Evolutionary conservation across 345 rosid genomes (phyloP).

Genomic region (Arabis hirsuta): DNA sequence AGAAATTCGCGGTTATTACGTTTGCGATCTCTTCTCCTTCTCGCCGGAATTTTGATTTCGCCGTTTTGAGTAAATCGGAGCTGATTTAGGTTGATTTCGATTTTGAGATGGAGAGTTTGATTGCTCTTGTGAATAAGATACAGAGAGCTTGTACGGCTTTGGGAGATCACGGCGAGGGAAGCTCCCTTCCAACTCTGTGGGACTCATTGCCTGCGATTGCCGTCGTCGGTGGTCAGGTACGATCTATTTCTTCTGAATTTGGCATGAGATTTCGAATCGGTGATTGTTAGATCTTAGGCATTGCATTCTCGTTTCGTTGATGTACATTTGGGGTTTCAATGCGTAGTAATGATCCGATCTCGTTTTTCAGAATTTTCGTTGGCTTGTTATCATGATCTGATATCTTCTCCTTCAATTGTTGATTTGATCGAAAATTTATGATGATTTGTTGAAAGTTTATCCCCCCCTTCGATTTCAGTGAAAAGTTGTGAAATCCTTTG

Average conservation of each 20-base stretch:
- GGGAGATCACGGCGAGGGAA: conserved; percentile 96
- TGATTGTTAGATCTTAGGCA: conserved; percentile 24
- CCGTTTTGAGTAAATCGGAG: background rate
- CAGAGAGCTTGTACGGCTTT: conserved; percentile 96
- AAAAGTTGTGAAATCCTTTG: background rate
- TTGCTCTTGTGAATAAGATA: conserved; percentile 80
- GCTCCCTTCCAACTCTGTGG: conserved; percentile 95
- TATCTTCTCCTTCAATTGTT: background rate
- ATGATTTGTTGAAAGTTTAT: background rate
- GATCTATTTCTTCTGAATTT: background rate
- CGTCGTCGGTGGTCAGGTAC: conserved; percentile 96
- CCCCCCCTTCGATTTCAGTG: background rate
- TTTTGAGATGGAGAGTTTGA: conserved; percentile 73
- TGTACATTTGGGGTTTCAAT: conserved; percentile 3
- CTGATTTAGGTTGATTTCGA: background rate
- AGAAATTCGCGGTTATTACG: conserved; percentile 31
- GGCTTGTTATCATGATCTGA: conserved; percentile 1
- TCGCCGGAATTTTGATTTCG: conserved; percentile 14
- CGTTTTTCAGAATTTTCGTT: background rate
- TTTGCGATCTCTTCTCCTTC: background rate
- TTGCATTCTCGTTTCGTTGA: conserved; percentile 18
- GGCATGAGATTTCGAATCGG: background rate
- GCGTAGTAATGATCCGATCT: conserved; percentile 23
- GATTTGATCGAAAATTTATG: conserved; percentile 16
- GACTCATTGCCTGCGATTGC: conserved; percentile 94